These are phyloP conservation scores for maize (Zea mays) DNA, from an alignment of 176 grass and related monocot genomes.

Conservation along the genomic window Zm-B73-REFERENCE-NAM-5.0 NC_050105.1:143351001-143351500, in stretches of 20 bases:
- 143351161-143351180: background rate
- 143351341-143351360: constrained; percentile 80
- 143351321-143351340: constrained; percentile 70
- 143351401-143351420: constrained; percentile 77
- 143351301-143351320: constrained; percentile 83
- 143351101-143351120: constrained; percentile 43
- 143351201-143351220: constrained; percentile 69
- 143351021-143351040: constrained; percentile 50
- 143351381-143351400: constrained; percentile 78
- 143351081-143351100: constrained; percentile 42
- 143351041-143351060: constrained; percentile 39
- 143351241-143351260: constrained; percentile 62
- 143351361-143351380: constrained; percentile 81
- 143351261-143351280: constrained; percentile 48
- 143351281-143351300: constrained; percentile 35
- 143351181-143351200: constrained; percentile 53
- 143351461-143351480: constrained; percentile 63
- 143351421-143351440: constrained; percentile 87
- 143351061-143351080: constrained; percentile 39
- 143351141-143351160: background rate
- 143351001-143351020: constrained; percentile 67
- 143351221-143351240: constrained; percentile 64
- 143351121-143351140: background rate
- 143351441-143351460: constrained; percentile 93
- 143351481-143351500: constrained; percentile 62